Base-by-base conservation (phyloP, 1,284 basidiomycete genomes). In the Trichosporon asahii region DNA sequence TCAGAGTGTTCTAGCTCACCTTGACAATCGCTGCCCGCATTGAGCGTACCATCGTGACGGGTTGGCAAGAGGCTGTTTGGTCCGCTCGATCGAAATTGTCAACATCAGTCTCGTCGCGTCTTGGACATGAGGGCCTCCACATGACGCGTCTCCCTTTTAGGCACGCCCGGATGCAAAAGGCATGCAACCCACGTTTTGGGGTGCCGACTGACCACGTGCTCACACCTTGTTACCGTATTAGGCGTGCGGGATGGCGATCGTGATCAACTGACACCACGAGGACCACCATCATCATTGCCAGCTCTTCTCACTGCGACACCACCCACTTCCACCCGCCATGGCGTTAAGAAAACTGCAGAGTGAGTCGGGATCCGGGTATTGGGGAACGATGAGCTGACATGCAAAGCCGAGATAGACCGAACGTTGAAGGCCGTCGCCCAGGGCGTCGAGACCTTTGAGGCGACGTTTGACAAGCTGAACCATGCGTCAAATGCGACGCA, bases 381-480 rank as follows among this genome's bases (percentile, higher is more conserved):
- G 15, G 7, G 5, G 40, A 3, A n/a, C 9, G 40, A n/a, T 27
- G 27, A 37, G 64, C 69, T 70, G 44, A 66, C 66, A 14, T 15
- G 65, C 66, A 9, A 83, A 97, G 94, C 92, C 84, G 95, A 98
- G 85, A 96, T 98, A 77, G 95, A 97, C 88, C 89, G 92, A 81
- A 97, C 94, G 68, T 87, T 97, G 79, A 98, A 98, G 87, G 94
- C 93, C 86, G 94, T 98, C 76, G 79, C 90, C 44, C 92, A 95
- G 84, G 95, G 95, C 74, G 93, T 97, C 75, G 95, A 97, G 86
- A 86, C 92, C 77, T 98, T 98, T 82, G 95, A 97, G 85, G 89
- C 87, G 83, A 95, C 96, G 81, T 96, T 95, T 82, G 94, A 95
- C 83, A 98, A 97, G 88, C 95, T 98, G 89, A 91, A 93, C 83